Evolutionary conservation across 1,139 yeast species (phyloP), one percentile per base, ranked within the genome.

Genomic region (Chernovozyma sophiae-reginae): DNA sequence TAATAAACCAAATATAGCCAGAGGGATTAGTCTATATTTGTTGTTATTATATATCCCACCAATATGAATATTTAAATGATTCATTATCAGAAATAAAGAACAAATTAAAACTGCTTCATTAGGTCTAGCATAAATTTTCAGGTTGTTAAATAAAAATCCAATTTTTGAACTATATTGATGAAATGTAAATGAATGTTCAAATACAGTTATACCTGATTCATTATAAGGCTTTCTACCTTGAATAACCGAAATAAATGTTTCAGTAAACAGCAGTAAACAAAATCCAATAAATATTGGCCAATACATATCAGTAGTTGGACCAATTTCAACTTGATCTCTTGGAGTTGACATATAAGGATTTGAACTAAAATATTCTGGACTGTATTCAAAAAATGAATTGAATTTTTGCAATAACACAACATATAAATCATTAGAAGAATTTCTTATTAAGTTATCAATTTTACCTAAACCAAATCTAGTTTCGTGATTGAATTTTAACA

Each of bases 131-230:
- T 43, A 45, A 17, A 44, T 38, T 16, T 47, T 47, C 10, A 52
- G 44, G 36, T 54, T 49, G 12, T 60, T 58, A 36, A 60, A 50
- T 37, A 64, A 55, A 23, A 60, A 46, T 0, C 59, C 58, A 1
- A 58, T 59, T 17, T 68, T 58, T n/a, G 73, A 63, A 47, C 79
- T 79, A 23, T 74, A 78, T 48, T 82, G 90, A 51, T 83, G 89
- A 51, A 81, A 82, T 11, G 86, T 85, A 22, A 82, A 57, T 1
- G 89, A 81, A 50, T 79, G 82, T 51, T 84, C 94, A 55, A 84
- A 82, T 24, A 83, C 59, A 0, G 92, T 80, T 46, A 83, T 64
- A 0, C 89, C 89, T 8, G 83, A 72, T 45, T 82, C 92, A 8
- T 77, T 72, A 38, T 72, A 69, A 2, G 87, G 85, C 32, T 70